Percentiles rank a stretch among this genome's conserved stretches.
These are phyloP conservation scores for Rhodotorula sp. DNA, from an alignment of 1,284 basidiomycete species.

Conservation along the genomic window DNA sequence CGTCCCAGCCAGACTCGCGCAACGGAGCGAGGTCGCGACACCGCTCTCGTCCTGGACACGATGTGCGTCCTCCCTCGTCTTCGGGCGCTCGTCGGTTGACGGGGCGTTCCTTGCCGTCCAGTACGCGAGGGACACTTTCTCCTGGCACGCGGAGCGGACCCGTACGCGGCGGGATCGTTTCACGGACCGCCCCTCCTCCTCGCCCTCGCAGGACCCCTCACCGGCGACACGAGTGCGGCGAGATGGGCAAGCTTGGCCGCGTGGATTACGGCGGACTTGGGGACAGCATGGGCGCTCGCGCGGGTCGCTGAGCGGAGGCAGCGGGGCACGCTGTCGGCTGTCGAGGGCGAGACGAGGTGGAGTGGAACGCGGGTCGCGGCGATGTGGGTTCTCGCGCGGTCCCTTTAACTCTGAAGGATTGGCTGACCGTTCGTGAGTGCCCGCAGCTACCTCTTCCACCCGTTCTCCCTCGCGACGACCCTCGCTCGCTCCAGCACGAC, in stretches of 20 bases:
- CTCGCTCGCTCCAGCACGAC: conserved; percentile 75
- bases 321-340: conserved; percentile 9
- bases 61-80: conserved; percentile 32
- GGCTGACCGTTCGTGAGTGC: not conserved
- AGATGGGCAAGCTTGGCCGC: conserved; percentile 66
- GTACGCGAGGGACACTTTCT: conserved; percentile 85
- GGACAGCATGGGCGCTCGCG: conserved; percentile 65
- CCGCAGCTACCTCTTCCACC: conserved; percentile 78
- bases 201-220: conserved; percentile 19
- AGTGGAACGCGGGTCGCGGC: conserved; percentile 62
- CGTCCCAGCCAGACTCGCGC: not conserved
- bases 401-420: not conserved
- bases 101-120: conserved; percentile 46
- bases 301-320: conserved; percentile 54
- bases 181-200: conserved; percentile 62
- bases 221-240: conserved; percentile 16
- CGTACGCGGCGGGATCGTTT: conserved; percentile 79
- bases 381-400: conserved; percentile 55
- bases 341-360: conserved; percentile 52
- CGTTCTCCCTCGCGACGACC: conserved; percentile 75
- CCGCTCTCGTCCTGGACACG: conserved; percentile 68
- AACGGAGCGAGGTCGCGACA: conserved; percentile 63
- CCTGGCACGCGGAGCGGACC: conserved; percentile 56
- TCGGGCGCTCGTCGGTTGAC: not conserved
- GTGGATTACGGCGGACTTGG: conserved; percentile 68